Base-by-base conservation (phyloP, 345 rosid genomes). In the Psidium friedrichsthalianum region DNA sequence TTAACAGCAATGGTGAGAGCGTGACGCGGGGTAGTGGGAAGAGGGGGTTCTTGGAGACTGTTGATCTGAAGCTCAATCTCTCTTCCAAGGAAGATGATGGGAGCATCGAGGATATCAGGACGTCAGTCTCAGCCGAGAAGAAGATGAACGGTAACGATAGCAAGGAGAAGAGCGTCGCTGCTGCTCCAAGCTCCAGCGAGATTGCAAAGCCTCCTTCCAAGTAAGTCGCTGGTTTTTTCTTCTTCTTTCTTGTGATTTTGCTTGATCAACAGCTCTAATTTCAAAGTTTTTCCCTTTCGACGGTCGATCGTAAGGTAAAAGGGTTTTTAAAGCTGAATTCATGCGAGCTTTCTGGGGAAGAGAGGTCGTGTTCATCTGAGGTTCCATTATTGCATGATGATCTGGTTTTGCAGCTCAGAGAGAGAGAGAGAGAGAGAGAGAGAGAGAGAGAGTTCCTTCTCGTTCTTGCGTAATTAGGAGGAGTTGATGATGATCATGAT, bases 11-110 rank as follows among this genome's bases (percentile, higher is more conserved):
- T 3, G 86, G 88, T 9, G 91, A 89, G 69, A 52, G 64, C 18
- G 83, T 29, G 0, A 90, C 90, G 87, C 85, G 64, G 74, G 57
- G 49, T 24, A 86, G 85, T 82, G 95, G 96, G 10, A 95, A 95
- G 89, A 87, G 98, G 90, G 98, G 95, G 51, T 92, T 94, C 86
- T 85, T 90, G 55, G 95, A 95, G 85, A 91, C 91, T 56, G 92
- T 95, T 74, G 95, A 93, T 89, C 89, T 94, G 87, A 95, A 95
- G 91, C 93, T 95, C 25, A 95, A 94, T 80, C 92, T 95, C 61
- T 92, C 95, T 25, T 91, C 90, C 21, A 87, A 85, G 40, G 90
- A 90, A 12, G 83, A 20, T 6, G 84, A 11, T 2, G 58, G 58
- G 18, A 82, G 29, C 27, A 74, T 25, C 53, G 82, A 82, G 7